Evolutionary conservation across 441 rosid genomes (phyloP), one percentile per base, ranked within the genome.

Genomic region (Croton laevigatus): DNA sequence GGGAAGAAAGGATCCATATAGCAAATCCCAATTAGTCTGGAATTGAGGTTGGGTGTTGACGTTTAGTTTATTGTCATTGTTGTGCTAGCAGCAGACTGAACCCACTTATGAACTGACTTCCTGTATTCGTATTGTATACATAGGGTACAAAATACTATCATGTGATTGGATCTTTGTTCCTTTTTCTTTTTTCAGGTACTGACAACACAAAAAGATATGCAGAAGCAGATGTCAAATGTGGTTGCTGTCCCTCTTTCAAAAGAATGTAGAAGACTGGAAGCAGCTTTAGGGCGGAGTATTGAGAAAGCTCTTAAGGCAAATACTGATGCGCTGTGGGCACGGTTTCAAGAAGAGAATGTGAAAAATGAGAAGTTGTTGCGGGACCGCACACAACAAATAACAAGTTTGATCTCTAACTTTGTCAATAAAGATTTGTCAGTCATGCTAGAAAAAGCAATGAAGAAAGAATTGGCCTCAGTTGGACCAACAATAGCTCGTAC

Each of bases 241-340:
- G 86, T 88, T 70, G 85, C 69, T 62, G 73, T 79, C 36, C 83
- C 89, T 8, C 75, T 87, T 42, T 72, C 81, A 17, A 88, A 89
- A 82, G 98, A 93, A 83, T 82, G 89, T 62, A 87, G 78, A 84
- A 85, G 91, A 78, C 73, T 93, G 71, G 97, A 90, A 79, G 80
- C 83, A 81, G 80, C 91, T 66, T 63, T 90, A 49, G 97, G 95
- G 59, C 76, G 82, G 78, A 81, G 65, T 80, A 76, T 89, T 71
- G 97, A 93, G 83, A 93, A 83, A 82, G 82, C 81, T 63, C 54
- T 78, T 65, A 93, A 87, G 82, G 83, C 87, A 70, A 90, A 85
- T 74, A 84, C 79, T 45, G 98, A 93, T 74, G 93, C 97, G 51
- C 62, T 88, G 63, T 89, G 93, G 95, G 86, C 89, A 72, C 95